phyloP scores from a whole-genome alignment of 1,284 basidiomycete genomes.

The Naganishia albida region DNA sequence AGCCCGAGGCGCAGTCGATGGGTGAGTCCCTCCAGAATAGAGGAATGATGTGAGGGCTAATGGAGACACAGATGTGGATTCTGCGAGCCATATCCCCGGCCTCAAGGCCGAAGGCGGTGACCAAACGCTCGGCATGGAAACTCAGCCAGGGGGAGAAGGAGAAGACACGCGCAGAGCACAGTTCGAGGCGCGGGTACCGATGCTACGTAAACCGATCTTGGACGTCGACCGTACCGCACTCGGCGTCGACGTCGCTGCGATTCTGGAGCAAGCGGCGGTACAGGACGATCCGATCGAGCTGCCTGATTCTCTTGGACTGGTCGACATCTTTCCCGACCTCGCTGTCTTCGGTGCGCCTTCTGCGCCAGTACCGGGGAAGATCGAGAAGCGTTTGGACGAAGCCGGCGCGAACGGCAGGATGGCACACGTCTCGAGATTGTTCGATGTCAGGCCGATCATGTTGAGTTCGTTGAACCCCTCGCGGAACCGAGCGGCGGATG shows the following conservation, averaged over 20 bases:
- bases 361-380: slow-evolving; percentile 47
- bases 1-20: slow-evolving; percentile 35
- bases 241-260: slow-evolving; percentile 21
- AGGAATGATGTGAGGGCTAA: slow-evolving; percentile 32
- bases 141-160: slow-evolving; percentile 5
- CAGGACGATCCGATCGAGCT: slow-evolving; percentile 30
- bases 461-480: slow-evolving; percentile 61
- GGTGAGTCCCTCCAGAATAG: slow-evolving; percentile 27
- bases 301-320: slow-evolving; percentile 38
- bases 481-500: slow-evolving; percentile 50
- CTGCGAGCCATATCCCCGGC: slow-evolving; percentile 54
- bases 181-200: slow-evolving; percentile 27
- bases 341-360: slow-evolving; percentile 53
- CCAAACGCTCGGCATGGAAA: neutral
- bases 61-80: slow-evolving; percentile 34
- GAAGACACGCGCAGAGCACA: slow-evolving; percentile 11
- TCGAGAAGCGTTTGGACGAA: slow-evolving; percentile 58
- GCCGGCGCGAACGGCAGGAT: slow-evolving; percentile 51
- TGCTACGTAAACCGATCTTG: slow-evolving; percentile 39
- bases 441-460: slow-evolving; percentile 60
- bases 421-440: slow-evolving; percentile 58
- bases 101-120: slow-evolving; percentile 45
- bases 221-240: slow-evolving; percentile 38
- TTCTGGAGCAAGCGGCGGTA: slow-evolving; percentile 9
- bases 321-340: slow-evolving; percentile 60